Conservation (phyloP, 2,329 filamentous ascomycete genomes). For the Exserohilum rostratum region DNA sequence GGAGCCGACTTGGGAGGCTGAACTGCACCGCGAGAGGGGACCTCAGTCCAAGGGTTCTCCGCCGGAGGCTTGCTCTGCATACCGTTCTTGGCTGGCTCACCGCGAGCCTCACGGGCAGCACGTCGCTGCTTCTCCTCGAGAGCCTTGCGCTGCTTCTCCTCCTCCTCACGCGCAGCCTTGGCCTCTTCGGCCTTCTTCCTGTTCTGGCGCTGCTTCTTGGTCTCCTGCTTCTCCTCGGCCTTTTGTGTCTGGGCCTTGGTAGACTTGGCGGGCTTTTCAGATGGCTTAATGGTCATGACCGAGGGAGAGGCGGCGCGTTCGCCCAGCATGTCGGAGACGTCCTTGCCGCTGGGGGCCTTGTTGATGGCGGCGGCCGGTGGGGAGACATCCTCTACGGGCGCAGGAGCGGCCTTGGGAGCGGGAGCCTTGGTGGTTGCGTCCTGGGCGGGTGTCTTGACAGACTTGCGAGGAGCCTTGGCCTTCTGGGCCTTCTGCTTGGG, state of each 20-base stretch:
- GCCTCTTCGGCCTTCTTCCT: constrained; percentile 83
- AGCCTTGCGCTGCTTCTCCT: constrained; percentile 77
- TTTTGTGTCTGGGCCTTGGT: constrained; percentile 68
- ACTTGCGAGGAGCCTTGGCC: constrained; percentile 43
- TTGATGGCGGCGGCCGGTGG: constrained; percentile 64
- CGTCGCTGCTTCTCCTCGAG: constrained; percentile 84
- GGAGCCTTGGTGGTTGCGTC: constrained; percentile 43
- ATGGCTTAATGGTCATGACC: constrained; percentile 78
- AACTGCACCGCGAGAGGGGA: constrained; percentile 30
- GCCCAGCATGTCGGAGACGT: constrained; percentile 93
- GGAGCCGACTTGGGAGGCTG: constrained; percentile 30
- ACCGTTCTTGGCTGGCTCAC: constrained; percentile 82
- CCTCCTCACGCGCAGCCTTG: constrained; percentile 75
- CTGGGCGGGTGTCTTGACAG: constrained; percentile 43
- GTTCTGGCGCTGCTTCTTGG: constrained; percentile 96
- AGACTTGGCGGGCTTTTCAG: constrained; percentile 62
- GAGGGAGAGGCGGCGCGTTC: constrained; percentile 69
- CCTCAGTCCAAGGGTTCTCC: constrained; percentile 61
- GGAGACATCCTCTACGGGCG: constrained; percentile 75
- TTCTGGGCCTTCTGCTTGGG: constrained; percentile 39
- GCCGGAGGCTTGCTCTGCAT: constrained; percentile 56
- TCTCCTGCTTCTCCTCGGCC: constrained; percentile 64
- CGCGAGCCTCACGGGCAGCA: constrained; percentile 79
- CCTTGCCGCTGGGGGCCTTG: constrained; percentile 63
- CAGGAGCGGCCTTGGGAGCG: constrained; percentile 66